phyloP scores from a whole-genome alignment of 352 stramenopile genomes.

The Globisporangium emineosum region DNA sequence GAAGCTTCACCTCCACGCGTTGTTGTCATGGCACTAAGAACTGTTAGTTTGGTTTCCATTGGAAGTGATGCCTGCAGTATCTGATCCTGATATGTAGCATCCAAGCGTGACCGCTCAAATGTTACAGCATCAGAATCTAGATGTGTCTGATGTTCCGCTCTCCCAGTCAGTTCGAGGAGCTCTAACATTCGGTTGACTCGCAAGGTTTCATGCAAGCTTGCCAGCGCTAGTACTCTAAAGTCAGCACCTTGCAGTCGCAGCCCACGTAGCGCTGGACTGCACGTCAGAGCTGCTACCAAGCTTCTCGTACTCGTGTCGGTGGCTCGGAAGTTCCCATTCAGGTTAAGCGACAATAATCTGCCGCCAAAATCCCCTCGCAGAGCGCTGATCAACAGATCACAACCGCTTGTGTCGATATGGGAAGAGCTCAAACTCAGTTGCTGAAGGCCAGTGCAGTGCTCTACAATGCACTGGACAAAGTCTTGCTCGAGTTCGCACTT shows the following conservation, averaged over 20 bases:
- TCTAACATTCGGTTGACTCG: not conserved
- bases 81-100: not conserved
- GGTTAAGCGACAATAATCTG: not conserved
- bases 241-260: not conserved
- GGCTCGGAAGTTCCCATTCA: not conserved
- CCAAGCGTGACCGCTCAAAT: not conserved
- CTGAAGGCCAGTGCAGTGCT: not conserved
- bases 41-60: not conserved
- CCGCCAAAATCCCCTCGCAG: not conserved
- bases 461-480: not conserved
- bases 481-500: not conserved
- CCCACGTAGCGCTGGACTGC: not conserved
- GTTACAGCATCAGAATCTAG: not conserved
- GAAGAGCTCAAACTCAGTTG: not conserved
- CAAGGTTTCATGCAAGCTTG: not conserved
- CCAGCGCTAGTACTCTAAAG: not conserved
- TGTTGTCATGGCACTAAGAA: not conserved
- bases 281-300: not conserved
- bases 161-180: not conserved
- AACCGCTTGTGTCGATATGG: not conserved
- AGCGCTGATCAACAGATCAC: not conserved
- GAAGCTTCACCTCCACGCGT: not conserved
- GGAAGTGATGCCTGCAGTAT: not conserved
- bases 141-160: not conserved
- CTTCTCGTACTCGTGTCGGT: not conserved